phyloP scores from a whole-genome alignment of 805 yeast species.

The Hanseniaspora vineae region DNA sequence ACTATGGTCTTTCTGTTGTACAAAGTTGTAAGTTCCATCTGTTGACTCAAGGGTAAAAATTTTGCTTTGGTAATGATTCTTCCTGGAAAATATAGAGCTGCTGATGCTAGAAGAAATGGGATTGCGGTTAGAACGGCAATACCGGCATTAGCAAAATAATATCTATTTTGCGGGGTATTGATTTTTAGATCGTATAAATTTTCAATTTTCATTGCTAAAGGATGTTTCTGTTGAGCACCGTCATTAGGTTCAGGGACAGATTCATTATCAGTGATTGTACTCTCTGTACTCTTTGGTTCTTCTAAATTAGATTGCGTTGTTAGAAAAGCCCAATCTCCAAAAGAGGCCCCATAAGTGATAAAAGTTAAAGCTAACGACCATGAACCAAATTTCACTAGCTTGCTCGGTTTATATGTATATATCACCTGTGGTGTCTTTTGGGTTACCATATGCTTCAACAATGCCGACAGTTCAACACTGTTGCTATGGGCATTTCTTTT shows the following conservation, averaged over 20 bases:
- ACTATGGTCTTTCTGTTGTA: background rate
- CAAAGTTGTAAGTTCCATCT: background rate
- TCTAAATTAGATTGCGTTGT: slow-evolving; percentile 10
- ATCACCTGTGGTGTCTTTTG: slow-evolving; percentile 14
- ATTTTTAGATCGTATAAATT: slow-evolving; percentile 4
- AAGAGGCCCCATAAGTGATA: slow-evolving; percentile 17
- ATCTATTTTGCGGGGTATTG: slow-evolving; percentile 1
- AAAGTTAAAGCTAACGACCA: slow-evolving; percentile 15
- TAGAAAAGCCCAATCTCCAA: slow-evolving; percentile 17
- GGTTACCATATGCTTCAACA: slow-evolving; percentile 6
- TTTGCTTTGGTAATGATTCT: slow-evolving; percentile 17
- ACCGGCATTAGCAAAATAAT: slow-evolving; percentile 11
- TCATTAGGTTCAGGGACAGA: slow-evolving; percentile 8
- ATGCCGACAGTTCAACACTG: background rate
- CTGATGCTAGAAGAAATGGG: slow-evolving; percentile 17
- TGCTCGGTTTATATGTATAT: slow-evolving; percentile 10
- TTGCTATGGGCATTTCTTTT: background rate
- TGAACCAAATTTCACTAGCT: slow-evolving; percentile 11
- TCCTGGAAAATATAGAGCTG: slow-evolving; percentile 14
- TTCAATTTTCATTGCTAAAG: background rate
- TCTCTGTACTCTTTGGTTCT: background rate
- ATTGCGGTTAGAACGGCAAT: slow-evolving; percentile 15
- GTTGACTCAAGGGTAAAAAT: slow-evolving; percentile 12
- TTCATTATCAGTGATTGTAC: background rate
- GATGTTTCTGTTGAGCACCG: slow-evolving; percentile 1